Evolutionary conservation across 176 grass and related monocot genomes (phyloP), one percentile per base, ranked within the genome.

Genomic region (Rhynchospora breviuscula): DNA sequence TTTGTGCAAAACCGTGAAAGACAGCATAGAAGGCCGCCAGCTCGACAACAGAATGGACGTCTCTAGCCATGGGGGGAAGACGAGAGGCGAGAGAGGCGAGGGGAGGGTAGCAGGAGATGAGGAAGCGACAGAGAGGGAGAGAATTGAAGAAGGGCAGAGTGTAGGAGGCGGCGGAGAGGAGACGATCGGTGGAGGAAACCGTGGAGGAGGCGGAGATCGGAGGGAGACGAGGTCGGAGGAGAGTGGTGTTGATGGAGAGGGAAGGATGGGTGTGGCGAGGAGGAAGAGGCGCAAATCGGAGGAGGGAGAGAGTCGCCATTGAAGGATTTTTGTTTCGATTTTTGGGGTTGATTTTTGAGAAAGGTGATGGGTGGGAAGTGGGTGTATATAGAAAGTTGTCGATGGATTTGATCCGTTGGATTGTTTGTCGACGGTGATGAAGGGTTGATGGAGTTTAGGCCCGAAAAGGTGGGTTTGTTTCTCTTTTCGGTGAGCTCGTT

Each of bases 71-170:
- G 43, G 84, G 88, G 46, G 84, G 18, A 25, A 90, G 15, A 17
- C 84, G 85, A 14, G 84, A 70, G 40, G 63, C 23, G 68, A 81
- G 71, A 13, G 88, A 67, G 18, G 85, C 85, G 22, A 63, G 18
- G 22, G 61, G 21, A 15, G 84, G 63, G n/a, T 57, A 78, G 72
- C 88, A 85, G 44, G 85, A n/a, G 56, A 75, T 57, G 53, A 90
- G 84, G 80, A 87, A 63, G 17, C 80, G 74, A 10, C 80, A 81
- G 73, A 87, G 87, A 67, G 83, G 88, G 54, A 90, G 72, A 51
- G 85, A 84, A 25, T 84, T 86, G 47, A 87, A 12, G 44, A 87
- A 79, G 18, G 88, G 88, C 53, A 90, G 88, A 46, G 64, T 72
- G 81, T 90, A 90, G 63, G 88, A 84, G 23, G 84, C 17, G 59